These are phyloP conservation scores for Podila clonocystis DNA, from an alignment of 192 early-diverging fungal genomes.

Conservation along the genomic window DNA sequence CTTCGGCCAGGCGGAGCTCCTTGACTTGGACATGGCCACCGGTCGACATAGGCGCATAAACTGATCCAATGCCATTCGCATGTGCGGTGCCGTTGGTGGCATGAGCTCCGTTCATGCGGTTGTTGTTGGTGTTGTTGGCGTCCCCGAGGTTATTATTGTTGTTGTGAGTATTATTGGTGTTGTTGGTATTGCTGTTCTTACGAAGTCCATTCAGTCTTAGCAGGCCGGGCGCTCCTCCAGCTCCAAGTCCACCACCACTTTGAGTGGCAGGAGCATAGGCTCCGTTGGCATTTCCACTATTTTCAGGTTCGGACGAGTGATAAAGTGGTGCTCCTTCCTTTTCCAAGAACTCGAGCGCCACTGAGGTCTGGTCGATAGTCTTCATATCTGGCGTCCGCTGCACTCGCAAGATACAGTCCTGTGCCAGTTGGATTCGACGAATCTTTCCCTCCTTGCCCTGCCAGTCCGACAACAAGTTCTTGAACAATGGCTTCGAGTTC, in stretches of 20 bases:
- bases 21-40: slow-evolving; percentile 36
- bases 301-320: not conserved
- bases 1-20: slow-evolving; percentile 47
- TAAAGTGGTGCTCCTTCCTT: slow-evolving; percentile 27
- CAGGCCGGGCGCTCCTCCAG: slow-evolving; percentile 22
- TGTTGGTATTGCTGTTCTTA: slow-evolving; percentile 7
- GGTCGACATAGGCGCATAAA: not conserved
- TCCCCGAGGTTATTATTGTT: slow-evolving; percentile 15
- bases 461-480: slow-evolving; percentile 52
- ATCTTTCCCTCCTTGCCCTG: slow-evolving; percentile 50
- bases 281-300: not conserved
- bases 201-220: slow-evolving; percentile 6
- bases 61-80: not conserved
- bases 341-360: slow-evolving; percentile 45
- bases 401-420: slow-evolving; percentile 41
- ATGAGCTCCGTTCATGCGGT: not conserved
- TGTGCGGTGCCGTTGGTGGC: not conserved
- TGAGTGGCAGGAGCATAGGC: not conserved
- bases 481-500: slow-evolving; percentile 51
- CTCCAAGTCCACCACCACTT: slow-evolving; percentile 3
- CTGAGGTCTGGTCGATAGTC: slow-evolving; percentile 46
- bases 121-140: slow-evolving; percentile 1
- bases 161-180: slow-evolving; percentile 20
- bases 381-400: slow-evolving; percentile 49
- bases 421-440: slow-evolving; percentile 40